A percentile compares a stretch with the other conserved stretches of the same genome.
Conservation (phyloP, 805 yeast genomes). For the Osmozyma mogii region DNA sequence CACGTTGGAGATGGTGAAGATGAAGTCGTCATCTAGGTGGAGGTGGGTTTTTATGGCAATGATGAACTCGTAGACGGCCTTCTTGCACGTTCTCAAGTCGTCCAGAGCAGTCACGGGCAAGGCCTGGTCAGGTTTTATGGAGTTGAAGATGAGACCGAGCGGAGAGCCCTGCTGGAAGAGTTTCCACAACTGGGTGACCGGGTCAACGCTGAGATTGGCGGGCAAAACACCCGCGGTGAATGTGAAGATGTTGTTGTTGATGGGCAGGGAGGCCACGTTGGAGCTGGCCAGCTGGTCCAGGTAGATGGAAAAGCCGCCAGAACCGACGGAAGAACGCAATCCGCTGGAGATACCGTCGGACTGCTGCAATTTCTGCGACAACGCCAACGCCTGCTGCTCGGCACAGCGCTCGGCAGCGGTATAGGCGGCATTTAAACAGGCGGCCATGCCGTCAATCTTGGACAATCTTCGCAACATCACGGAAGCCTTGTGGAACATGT, state of each 20-base stretch:
- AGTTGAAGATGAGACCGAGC: slow-evolving; percentile 75
- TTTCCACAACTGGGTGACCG: slow-evolving; percentile 86
- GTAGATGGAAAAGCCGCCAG: slow-evolving; percentile 28
- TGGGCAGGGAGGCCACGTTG: slow-evolving; percentile 11
- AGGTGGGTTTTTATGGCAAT: slow-evolving; percentile 76
- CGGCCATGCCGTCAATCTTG: slow-evolving; percentile 57
- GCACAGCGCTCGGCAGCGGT: slow-evolving; percentile 59
- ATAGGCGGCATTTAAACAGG: slow-evolving; percentile 58
- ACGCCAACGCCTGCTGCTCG: slow-evolving; percentile 60
- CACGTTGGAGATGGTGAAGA: slow-evolving; percentile 86
- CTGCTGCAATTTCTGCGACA: slow-evolving; percentile 34
- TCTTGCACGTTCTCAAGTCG: slow-evolving; percentile 78
- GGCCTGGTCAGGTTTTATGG: slow-evolving; percentile 45
- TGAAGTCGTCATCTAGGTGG: slow-evolving; percentile 66
- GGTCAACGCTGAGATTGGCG: slow-evolving; percentile 71
- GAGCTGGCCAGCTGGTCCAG: slow-evolving; percentile 20
- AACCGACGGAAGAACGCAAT: slow-evolving; percentile 26
- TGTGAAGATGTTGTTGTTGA: slow-evolving; percentile 41
- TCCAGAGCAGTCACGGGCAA: slow-evolving; percentile 64
- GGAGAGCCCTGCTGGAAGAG: slow-evolving; percentile 91
- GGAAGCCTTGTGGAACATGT: slow-evolving; percentile 61
- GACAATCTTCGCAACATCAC: slow-evolving; percentile 48
- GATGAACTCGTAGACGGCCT: slow-evolving; percentile 82
- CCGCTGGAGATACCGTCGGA: slow-evolving; percentile 14
- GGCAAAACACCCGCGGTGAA: slow-evolving; percentile 75